Evolutionary conservation across 768 basidiomycete genomes (phyloP).

Genomic region (Xerocomellus dryophilus): DNA sequence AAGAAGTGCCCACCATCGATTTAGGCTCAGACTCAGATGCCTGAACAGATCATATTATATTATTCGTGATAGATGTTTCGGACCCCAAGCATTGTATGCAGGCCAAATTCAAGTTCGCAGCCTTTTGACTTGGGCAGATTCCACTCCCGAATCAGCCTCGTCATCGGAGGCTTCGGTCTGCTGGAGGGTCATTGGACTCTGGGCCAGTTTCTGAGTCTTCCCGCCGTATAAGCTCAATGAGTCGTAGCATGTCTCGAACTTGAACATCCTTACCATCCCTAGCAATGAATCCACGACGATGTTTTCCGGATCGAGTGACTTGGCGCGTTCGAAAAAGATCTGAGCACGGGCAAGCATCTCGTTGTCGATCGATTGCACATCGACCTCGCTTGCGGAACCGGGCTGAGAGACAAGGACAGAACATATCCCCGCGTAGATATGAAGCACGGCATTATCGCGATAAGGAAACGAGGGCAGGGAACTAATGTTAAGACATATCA

Average conservation of each 20-base stretch:
- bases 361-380: constrained; percentile 30
- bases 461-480: constrained; percentile 88
- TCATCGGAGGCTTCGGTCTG: constrained; percentile 36
- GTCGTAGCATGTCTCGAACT: not conserved
- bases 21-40: constrained; percentile 75
- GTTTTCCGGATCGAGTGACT: constrained; percentile 56
- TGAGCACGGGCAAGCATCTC: constrained; percentile 49
- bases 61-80: not conserved
- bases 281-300: constrained; percentile 52
- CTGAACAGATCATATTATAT: constrained; percentile 3
- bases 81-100: not conserved
- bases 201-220: constrained; percentile 27
- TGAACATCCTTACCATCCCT: constrained; percentile 41
- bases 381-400: constrained; percentile 1
- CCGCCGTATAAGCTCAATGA: not conserved
- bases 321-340: constrained; percentile 63
- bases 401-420: constrained; percentile 59
- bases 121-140: constrained; percentile 11
- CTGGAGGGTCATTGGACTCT: constrained; percentile 6
- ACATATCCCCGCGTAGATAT: constrained; percentile 79
- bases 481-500: constrained; percentile 37
- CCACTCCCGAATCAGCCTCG: constrained; percentile 22
- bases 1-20: constrained; percentile 76
- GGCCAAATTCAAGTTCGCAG: constrained; percentile 10
- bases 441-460: constrained; percentile 74